Evolutionary conservation across 192 early-diverging fungal species (phyloP).

Genomic region (Linnemannia elongata): DNA sequence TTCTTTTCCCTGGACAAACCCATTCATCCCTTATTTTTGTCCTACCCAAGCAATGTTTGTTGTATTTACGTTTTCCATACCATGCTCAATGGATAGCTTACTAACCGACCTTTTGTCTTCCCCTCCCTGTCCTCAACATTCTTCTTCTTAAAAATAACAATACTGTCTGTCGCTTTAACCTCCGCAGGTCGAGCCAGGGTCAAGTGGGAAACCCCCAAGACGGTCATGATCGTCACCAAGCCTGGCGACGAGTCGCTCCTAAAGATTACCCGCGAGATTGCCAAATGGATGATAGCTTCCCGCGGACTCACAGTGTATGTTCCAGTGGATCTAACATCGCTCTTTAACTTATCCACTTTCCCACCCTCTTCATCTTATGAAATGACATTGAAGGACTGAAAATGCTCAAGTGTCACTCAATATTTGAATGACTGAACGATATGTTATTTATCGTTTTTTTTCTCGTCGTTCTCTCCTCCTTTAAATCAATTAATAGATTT

Average conservation of each 20-base stretch:
- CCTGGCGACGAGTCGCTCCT: conserved; percentile 76
- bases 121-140: not conserved
- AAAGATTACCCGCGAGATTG: conserved; percentile 76
- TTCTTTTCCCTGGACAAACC: not conserved
- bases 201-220: conserved; percentile 55
- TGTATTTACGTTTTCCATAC: not conserved
- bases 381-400: not conserved
- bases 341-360: not conserved
- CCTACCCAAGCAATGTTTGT: not conserved
- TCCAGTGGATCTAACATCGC: not conserved
- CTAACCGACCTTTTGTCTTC: not conserved
- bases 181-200: conserved; percentile 60
- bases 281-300: conserved; percentile 72
- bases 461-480: not conserved
- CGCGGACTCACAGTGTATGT: conserved; percentile 66
- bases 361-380: not conserved
- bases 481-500: conserved; percentile 53
- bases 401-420: conserved; percentile 19
- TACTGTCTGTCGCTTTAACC: not conserved
- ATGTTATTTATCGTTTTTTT: not conserved
- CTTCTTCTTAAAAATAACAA: not conserved
- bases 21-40: not conserved
- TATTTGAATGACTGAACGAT: not conserved
- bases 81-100: not conserved
- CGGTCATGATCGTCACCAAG: conserved; percentile 86